phyloP scores from a whole-genome alignment of 441 rosid genomes.

The Populus hybrid region DNA sequence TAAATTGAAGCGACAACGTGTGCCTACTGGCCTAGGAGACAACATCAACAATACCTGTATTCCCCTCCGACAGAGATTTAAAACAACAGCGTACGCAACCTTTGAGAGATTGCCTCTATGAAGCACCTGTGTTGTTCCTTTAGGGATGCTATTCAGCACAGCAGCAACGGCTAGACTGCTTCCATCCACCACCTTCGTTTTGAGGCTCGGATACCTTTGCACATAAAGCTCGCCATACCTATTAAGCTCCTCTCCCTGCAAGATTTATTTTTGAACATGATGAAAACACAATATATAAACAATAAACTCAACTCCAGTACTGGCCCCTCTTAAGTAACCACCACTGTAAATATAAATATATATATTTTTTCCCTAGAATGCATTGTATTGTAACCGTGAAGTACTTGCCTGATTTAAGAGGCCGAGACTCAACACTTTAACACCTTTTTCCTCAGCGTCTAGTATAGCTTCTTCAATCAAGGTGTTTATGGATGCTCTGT shows the following conservation, averaged over 20 bases:
- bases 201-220: conserved; percentile 42
- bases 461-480: conserved; percentile 59
- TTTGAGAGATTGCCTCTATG: conserved; percentile 43
- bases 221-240: conserved; percentile 42
- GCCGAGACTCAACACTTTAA: conserved; percentile 63
- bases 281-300: too few species aligned
- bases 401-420: conserved; percentile 60
- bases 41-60: conserved; percentile 34
- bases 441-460: conserved; percentile 64
- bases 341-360: too few species aligned
- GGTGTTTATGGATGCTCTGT: conserved; percentile 45
- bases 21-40: background rate
- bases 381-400: too few species aligned
- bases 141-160: conserved; percentile 55
- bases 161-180: conserved; percentile 58
- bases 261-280: too few species aligned
- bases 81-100: conserved; percentile 50
- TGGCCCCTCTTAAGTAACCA: too few species aligned
- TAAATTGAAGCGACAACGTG: background rate
- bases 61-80: conserved; percentile 38
- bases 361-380: background rate
- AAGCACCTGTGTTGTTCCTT: conserved; percentile 49
- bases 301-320: too few species aligned
- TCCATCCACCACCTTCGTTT: conserved; percentile 63
- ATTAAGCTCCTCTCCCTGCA: conserved; percentile 52